Percentiles rank a stretch among this genome's conserved stretches.
Evolutionary conservation across 306 rosid genomes (phyloP).

Genomic region (Quercus aquifolioides): DNA sequence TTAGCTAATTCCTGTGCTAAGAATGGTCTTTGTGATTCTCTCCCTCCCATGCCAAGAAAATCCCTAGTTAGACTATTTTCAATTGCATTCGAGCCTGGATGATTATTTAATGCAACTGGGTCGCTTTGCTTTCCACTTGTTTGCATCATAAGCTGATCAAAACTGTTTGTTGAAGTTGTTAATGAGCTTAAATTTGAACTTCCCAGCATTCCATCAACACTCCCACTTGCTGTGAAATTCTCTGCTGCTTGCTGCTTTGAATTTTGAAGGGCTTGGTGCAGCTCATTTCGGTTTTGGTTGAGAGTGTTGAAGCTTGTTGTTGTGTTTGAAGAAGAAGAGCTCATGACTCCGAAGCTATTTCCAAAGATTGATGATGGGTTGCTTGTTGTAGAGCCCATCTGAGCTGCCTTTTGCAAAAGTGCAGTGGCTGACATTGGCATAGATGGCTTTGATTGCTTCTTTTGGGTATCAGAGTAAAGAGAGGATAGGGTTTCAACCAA

Average conservation of each 20-base stretch:
- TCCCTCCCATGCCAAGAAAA: conserved; percentile 70
- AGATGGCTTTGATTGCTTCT: conserved; percentile 26
- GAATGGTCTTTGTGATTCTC: conserved; percentile 32
- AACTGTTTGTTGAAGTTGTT: conserved; percentile 36
- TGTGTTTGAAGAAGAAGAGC: conserved; percentile 43
- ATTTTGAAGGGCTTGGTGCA: conserved; percentile 20
- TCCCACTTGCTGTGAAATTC: conserved; percentile 13
- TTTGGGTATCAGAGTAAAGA: neutral
- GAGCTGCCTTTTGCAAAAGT: conserved; percentile 61
- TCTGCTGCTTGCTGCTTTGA: conserved; percentile 15
- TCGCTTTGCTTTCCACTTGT: conserved; percentile 28
- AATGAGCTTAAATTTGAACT: conserved; percentile 14
- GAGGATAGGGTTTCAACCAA: conserved; percentile 10
- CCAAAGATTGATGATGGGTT: conserved; percentile 45
- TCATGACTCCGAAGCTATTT: conserved; percentile 52
- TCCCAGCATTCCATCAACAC: conserved; percentile 13
- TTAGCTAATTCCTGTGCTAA: conserved; percentile 61
- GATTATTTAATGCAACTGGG: conserved; percentile 25
- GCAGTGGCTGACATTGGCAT: conserved; percentile 81
- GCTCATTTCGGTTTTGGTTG: conserved; percentile 16
- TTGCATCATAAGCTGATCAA: conserved; percentile 43
- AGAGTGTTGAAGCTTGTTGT: conserved; percentile 30
- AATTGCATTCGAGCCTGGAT: conserved; percentile 15
- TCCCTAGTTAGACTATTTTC: conserved; percentile 70
- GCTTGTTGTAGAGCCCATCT: conserved; percentile 60